Base-by-base conservation (phyloP, 192 early-diverging fungal genomes). In the Mortierella hygrophila region DNA sequence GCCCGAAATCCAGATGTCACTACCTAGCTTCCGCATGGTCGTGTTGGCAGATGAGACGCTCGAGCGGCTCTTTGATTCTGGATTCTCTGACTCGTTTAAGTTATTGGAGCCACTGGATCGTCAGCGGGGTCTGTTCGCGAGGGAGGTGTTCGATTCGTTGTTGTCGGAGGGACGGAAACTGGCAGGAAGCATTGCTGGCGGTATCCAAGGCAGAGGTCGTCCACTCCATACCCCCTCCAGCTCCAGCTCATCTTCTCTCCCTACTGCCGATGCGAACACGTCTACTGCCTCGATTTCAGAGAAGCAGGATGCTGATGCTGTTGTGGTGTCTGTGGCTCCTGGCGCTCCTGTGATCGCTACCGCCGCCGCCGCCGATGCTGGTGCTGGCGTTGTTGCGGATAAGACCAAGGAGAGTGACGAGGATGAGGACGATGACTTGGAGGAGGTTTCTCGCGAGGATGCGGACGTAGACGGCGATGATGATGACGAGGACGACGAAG, bases 11-110 rank as follows among this genome's bases (percentile, higher is more conserved):
- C 79, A 83, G 8, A 82, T 93, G 74, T 83, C 90, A 8, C 78
- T 93, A 21, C 90, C 89, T 10, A 81, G 81, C 35, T 89, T 90
- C 82, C 81, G 89, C 41, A 96, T 98, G 90, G 92, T 97, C 2
- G 90, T 97, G n/a, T 88, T 98, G 74, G 94, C 93, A 23, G 97
- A 98, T 82, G 96, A 95, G 54, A 92, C 94, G 47, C 88, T 99
- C n/a, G 95, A 97, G 75, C 88, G 90, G 40, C 97, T 97, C 73
- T 98, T 99, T 82, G 94, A 96, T 37, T 68, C 80, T 40, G 94
- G 90, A 41, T 96, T 97, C 84, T 57, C 88, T 6, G 55, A 70
- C 47, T 91, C 91, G 9, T 94, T 96, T 88, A 89, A 91, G 54
- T 69, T 97, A 20, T 82, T 91, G 37, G 93, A 96, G 71, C 84